phyloP scores from a whole-genome alignment of 140 eudicot genomes.

The Bidens hawaiensis region DNA sequence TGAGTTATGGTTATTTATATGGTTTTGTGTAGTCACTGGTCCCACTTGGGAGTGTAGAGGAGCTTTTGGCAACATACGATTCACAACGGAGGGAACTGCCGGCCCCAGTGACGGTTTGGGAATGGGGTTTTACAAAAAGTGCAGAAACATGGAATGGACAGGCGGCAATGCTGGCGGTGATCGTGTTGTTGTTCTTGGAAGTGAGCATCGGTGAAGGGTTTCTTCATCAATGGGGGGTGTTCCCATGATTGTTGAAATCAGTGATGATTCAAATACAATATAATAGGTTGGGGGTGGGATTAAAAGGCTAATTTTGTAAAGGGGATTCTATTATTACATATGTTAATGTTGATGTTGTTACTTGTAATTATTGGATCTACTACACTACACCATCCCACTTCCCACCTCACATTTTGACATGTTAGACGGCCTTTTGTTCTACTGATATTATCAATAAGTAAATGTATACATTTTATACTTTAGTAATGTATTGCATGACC shows the following conservation, averaged over 20 bases:
- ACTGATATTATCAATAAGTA: neutral
- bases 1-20: neutral
- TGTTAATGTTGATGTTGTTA: conserved; percentile 1
- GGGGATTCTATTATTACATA: conserved; percentile 14
- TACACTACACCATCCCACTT: too few relatives aligned
- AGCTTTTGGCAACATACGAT: conserved; percentile 92
- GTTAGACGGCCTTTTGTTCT: neutral
- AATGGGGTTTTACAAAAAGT: conserved; percentile 99
- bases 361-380: conserved; percentile 33
- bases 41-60: conserved; percentile 98
- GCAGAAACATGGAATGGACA: conserved; percentile 99
- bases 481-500: neutral
- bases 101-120: conserved; percentile 91
- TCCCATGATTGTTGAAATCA: conserved; percentile 40
- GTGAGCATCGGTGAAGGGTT: conserved; percentile 98
- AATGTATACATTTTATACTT: conserved; percentile 3
- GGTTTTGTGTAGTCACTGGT: conserved; percentile 72
- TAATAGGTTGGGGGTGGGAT: conserved; percentile 12
- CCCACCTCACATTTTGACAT: conserved; percentile 21
- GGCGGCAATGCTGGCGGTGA: conserved; percentile 93
- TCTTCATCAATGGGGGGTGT: conserved; percentile 95
- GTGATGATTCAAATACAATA: conserved; percentile 12
- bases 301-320: conserved; percentile 27
- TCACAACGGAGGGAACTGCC: conserved; percentile 97
- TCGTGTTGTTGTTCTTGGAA: conserved; percentile 73